Evolutionary conservation across 495 filamentous ascomycete species (phyloP).

Genomic region (Podospora fimiseda): DNA sequence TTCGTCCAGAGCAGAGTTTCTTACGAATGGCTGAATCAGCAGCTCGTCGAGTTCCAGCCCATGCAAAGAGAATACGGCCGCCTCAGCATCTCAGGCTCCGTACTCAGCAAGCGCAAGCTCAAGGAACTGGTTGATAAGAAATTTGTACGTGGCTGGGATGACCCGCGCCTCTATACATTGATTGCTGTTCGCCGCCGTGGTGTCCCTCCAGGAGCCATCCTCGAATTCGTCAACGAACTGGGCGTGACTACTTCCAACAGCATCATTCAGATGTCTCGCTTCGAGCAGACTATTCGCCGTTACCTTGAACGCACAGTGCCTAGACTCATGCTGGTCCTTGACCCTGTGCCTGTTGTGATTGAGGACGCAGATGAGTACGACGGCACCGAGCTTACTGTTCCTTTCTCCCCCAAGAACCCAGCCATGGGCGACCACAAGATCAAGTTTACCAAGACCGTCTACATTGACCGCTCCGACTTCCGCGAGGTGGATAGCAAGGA

Average conservation of each 20-base stretch:
- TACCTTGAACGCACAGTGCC: conserved; percentile 83
- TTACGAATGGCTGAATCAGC: conserved; percentile 80
- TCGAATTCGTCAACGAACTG: conserved; percentile 81
- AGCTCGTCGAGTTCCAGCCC: conserved; percentile 66
- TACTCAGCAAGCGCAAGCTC: conserved; percentile 80
- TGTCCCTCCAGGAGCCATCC: conserved; percentile 78
- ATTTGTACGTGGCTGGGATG: conserved; percentile 78
- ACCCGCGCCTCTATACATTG: conserved; percentile 84
- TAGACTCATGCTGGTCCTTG: conserved; percentile 77
- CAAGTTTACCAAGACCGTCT: conserved; percentile 77
- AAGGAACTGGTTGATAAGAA: conserved; percentile 65
- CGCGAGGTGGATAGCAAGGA: conserved; percentile 75
- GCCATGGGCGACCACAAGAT: conserved; percentile 55
- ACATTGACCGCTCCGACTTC: conserved; percentile 92
- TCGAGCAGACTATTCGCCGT: conserved; percentile 71
- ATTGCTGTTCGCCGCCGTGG: conserved; percentile 76
- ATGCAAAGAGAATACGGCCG: conserved; percentile 78
- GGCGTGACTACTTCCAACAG: conserved; percentile 73
- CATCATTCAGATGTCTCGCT: conserved; percentile 64
- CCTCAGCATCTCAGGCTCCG: conserved; percentile 71
- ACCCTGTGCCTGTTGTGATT: conserved; percentile 73
- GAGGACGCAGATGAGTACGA: conserved; percentile 67
- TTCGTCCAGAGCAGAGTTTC: conserved; percentile 69
- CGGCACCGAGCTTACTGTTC: conserved; percentile 47
- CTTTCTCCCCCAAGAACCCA: conserved; percentile 70